Evolutionary conservation across 2,329 filamentous ascomycete genomes (phyloP).

Genomic region (Paecilomyces sp.): DNA sequence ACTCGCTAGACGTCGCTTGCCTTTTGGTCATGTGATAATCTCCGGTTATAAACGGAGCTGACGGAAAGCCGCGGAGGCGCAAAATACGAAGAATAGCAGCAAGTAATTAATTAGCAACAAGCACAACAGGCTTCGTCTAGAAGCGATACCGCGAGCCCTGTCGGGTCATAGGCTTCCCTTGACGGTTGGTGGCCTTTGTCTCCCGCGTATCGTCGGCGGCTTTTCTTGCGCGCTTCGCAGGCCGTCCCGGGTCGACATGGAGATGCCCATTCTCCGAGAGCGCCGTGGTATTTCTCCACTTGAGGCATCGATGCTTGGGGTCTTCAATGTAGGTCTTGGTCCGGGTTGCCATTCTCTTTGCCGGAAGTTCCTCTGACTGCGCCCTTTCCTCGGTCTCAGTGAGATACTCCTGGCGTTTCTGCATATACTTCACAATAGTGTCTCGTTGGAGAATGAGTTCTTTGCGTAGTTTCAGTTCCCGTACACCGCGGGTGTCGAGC

Average conservation of each 20-base stretch:
- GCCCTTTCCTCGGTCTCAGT: slow-evolving; percentile 44
- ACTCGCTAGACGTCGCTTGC: not conserved
- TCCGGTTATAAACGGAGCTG: not conserved
- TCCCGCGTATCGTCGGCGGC: slow-evolving; percentile 33
- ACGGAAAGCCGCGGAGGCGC: not conserved
- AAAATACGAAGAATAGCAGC: not conserved
- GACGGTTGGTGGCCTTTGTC: slow-evolving; percentile 37
- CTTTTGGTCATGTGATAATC: not conserved
- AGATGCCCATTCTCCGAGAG: slow-evolving; percentile 52
- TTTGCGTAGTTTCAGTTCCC: slow-evolving; percentile 81
- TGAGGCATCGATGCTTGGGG: slow-evolving; percentile 53
- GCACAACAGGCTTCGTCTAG: slow-evolving; percentile 12
- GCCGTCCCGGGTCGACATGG: slow-evolving; percentile 52
- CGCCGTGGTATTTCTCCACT: slow-evolving; percentile 60
- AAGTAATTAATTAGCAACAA: not conserved
- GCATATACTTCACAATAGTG: slow-evolving; percentile 72
- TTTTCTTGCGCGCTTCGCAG: slow-evolving; percentile 43
- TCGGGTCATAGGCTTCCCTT: slow-evolving; percentile 44
- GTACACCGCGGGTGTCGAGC: slow-evolving; percentile 79
- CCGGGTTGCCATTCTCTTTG: slow-evolving; percentile 55
- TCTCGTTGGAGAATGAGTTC: slow-evolving; percentile 72
- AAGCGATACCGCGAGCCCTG: slow-evolving; percentile 45
- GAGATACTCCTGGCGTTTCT: slow-evolving; percentile 68
- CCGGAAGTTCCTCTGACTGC: slow-evolving; percentile 38
- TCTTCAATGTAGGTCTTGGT: slow-evolving; percentile 53